A percentile compares a stretch with the other conserved stretches of the same genome.
Conservation (phyloP, 1,284 basidiomycete genomes). For the Paramarasmius palmivorus region DNA sequence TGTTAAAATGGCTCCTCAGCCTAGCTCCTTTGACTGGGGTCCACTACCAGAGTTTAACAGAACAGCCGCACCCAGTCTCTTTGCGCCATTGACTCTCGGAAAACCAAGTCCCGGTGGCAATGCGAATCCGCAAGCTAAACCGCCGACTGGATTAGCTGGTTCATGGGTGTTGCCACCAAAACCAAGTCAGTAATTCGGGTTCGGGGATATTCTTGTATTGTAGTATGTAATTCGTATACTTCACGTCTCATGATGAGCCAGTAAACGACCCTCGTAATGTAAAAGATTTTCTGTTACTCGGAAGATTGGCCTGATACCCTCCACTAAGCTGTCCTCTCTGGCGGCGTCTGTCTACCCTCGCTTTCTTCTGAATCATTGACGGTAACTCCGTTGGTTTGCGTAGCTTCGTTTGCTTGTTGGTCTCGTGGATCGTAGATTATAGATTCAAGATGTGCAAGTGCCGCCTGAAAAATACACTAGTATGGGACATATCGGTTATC, state of each 20-base stretch:
- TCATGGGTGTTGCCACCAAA: no score
- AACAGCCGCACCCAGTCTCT: conserved; percentile 16
- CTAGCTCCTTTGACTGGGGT: conserved; percentile 61
- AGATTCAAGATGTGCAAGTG: conserved; percentile 73
- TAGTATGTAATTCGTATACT: no score
- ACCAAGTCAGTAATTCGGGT: no score
- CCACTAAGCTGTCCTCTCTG: no score
- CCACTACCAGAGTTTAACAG: conserved; percentile 51
- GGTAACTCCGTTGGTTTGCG: not conserved
- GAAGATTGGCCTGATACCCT: no score
- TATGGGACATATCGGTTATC: conserved; percentile 84
- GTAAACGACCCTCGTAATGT: no score
- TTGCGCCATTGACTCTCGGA: not conserved
- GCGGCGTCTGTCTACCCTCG: no score
- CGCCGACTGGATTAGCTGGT: not conserved
- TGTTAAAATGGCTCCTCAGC: conserved; percentile 25
- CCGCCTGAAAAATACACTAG: conserved; percentile 68
- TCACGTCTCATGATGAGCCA: no score
- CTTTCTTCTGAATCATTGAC: no score
- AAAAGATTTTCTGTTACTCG: no score
- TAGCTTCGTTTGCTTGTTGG: not conserved
- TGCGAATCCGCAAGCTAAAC: not conserved
- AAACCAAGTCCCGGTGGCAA: not conserved
- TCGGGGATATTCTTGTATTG: no score
- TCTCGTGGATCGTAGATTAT: conserved; percentile 59